Percentiles rank a stretch among this genome's conserved stretches.
Conservation (phyloP, 2,329 filamentous ascomycete genomes). For the Bimuria novae-zelandiae region DNA sequence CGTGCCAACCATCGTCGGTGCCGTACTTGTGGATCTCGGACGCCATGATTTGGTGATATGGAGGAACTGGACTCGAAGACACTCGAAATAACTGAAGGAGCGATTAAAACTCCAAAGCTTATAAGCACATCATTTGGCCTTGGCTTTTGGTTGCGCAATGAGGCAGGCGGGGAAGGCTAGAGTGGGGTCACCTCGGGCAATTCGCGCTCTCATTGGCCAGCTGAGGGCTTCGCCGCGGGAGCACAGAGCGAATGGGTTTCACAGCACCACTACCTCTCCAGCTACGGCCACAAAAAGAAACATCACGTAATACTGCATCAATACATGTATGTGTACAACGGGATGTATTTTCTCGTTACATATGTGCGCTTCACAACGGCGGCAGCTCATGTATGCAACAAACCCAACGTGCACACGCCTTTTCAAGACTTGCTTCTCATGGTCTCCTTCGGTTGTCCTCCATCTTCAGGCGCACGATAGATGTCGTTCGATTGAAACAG, state of each 20-base stretch:
- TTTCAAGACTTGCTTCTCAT: no score
- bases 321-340: no score
- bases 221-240: background rate
- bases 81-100: no score
- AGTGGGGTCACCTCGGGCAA: conserved; percentile 1
- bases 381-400: conserved; percentile 1
- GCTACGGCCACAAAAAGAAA: no score
- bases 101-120: no score
- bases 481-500: background rate
- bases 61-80: no score
- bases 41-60: no score
- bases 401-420: conserved; percentile 2
- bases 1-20: conserved; percentile 57
- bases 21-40: conserved; percentile 42
- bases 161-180: background rate
- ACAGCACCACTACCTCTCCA: no score
- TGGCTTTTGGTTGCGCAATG: background rate
- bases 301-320: no score
- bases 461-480: background rate
- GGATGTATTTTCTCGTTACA: conserved; percentile 8
- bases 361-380: background rate
- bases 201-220: background rate
- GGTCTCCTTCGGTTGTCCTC: conserved; percentile 2
- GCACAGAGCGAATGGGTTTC: no score
- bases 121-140: no score